A percentile compares a stretch with the other conserved stretches of the same genome.
Conservation (phyloP, 495 filamentous ascomycete genomes). For the Hypoxylon lenormandii region DNA sequence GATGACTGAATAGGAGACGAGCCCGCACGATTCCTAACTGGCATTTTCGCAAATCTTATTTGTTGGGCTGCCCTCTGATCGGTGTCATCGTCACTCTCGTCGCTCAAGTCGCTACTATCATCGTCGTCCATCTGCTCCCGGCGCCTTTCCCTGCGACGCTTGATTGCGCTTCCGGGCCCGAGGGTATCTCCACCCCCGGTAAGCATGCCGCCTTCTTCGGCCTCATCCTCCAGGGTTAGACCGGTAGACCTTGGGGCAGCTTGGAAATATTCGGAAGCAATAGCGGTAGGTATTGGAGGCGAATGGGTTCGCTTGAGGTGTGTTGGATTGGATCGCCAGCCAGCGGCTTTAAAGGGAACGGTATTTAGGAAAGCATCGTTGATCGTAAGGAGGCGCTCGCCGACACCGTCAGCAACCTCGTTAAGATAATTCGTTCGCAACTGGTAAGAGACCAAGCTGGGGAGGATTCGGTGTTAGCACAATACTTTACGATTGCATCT, state of each 20-base stretch:
- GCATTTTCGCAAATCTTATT: constrained; percentile 96
- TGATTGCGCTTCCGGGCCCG: constrained; percentile 71
- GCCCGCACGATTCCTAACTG: constrained; percentile 83
- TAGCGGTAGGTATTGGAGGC: constrained; percentile 92
- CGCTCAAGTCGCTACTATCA: constrained; percentile 95
- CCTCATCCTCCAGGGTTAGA: constrained; percentile 76
- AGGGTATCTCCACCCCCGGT: constrained; percentile 79
- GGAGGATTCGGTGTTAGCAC: constrained; percentile 19
- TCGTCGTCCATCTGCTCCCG: constrained; percentile 90
- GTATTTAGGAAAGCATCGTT: constrained; percentile 91
- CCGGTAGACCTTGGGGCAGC: constrained; percentile 67
- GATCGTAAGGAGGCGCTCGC: constrained; percentile 92
- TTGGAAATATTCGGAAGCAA: constrained; percentile 89
- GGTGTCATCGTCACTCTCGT: constrained; percentile 92
- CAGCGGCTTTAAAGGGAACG: constrained; percentile 93
- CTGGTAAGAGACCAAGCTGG: constrained; percentile 91
- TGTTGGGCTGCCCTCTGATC: constrained; percentile 77
- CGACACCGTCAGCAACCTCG: constrained; percentile 91
- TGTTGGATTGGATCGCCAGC: constrained; percentile 82
- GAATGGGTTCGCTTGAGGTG: constrained; percentile 92
- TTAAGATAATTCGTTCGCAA: constrained; percentile 90
- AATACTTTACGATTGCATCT: constrained; percentile 3
- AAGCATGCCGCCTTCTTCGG: constrained; percentile 82
- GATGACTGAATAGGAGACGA: constrained; percentile 83
- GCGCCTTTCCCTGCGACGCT: constrained; percentile 67